These are phyloP conservation scores for Lolium multiflorum DNA, from an alignment of 176 grass and related monocot genomes.

Conservation along the genomic window DNA sequence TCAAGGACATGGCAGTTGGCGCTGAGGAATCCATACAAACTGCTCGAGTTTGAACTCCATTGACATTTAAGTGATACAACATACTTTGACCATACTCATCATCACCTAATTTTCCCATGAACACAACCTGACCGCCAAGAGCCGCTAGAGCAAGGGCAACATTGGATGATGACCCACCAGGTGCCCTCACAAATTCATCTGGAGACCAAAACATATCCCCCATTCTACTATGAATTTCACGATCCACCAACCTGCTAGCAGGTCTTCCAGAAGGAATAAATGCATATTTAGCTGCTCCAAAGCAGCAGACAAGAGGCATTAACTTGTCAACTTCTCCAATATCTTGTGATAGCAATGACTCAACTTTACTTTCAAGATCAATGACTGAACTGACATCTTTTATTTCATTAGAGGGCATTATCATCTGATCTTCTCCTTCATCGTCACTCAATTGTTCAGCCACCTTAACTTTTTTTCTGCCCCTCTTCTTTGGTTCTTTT, in stretches of 20 bases:
- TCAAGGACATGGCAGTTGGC: slow-evolving; percentile 68
- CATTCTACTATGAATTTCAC: slow-evolving; percentile 76
- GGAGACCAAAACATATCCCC: slow-evolving; percentile 80
- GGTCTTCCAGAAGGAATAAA: slow-evolving; percentile 86
- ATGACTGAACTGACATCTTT: slow-evolving; percentile 15
- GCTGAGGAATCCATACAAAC: slow-evolving; percentile 55
- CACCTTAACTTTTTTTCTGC: slow-evolving; percentile 50
- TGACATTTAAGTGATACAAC: slow-evolving; percentile 64
- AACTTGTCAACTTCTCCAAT: slow-evolving; percentile 52
- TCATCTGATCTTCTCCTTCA: slow-evolving; percentile 24
- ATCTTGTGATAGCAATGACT: slow-evolving; percentile 47
- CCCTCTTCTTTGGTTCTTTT: slow-evolving; percentile 66
- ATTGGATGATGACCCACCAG: slow-evolving; percentile 77
- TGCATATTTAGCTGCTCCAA: slow-evolving; percentile 73
- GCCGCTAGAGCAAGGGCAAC: slow-evolving; percentile 77
- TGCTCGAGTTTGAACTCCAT: slow-evolving; percentile 70
- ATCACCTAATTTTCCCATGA: slow-evolving; percentile 92
- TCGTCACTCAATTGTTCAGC: slow-evolving; percentile 31
- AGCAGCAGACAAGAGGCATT: slow-evolving; percentile 77
- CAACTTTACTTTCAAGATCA: slow-evolving; percentile 50
- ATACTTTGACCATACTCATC: slow-evolving; percentile 74
- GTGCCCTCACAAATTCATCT: slow-evolving; percentile 72
- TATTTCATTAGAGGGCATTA: slow-evolving; percentile 3
- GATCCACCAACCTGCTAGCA: slow-evolving; percentile 71
- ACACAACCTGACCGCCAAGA: slow-evolving; percentile 67